These are phyloP conservation scores for Neltuma alba DNA, from an alignment of 306 rosid genomes.

Conservation along the genomic window DNA sequence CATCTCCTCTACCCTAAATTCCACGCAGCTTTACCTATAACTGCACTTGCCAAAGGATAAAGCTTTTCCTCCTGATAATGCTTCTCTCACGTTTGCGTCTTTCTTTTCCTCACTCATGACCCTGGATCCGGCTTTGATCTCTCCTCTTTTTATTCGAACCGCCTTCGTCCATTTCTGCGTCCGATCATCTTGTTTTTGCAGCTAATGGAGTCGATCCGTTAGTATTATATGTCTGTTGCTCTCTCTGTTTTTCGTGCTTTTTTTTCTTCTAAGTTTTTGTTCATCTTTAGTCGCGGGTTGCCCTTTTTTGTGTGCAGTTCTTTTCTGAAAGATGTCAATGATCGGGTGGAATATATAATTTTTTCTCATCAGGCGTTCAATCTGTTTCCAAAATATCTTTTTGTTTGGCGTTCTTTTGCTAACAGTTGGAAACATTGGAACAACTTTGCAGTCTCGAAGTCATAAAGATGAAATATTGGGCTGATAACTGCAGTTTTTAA, in stretches of 20 bases:
- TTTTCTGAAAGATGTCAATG: constrained; percentile 14
- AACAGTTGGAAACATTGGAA: constrained; percentile 29
- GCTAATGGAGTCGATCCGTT: constrained; percentile 54
- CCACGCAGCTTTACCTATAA: constrained; percentile 6
- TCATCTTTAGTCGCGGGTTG: constrained; percentile 33
- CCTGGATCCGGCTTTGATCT: constrained; percentile 45
- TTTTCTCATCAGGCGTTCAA: constrained; percentile 1
- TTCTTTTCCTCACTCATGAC: constrained; percentile 23
- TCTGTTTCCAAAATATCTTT: not conserved
- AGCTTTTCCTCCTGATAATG: constrained; percentile 25
- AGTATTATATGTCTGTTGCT: constrained; percentile 23
- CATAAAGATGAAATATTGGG: constrained; percentile 27
- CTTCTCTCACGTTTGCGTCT: not conserved
- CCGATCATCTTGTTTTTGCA: constrained; percentile 47
- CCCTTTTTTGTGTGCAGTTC: not conserved
- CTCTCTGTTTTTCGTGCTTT: not conserved
- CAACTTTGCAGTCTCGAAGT: constrained; percentile 29
- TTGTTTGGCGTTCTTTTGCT: not conserved
- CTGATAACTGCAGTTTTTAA: not conserved
- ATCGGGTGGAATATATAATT: constrained; percentile 42
- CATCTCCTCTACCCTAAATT: constrained; percentile 40
- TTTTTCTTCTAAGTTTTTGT: not conserved
- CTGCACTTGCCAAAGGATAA: constrained; percentile 25
- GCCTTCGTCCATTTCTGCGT: constrained; percentile 14
- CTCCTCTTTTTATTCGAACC: not conserved